A percentile compares a stretch with the other conserved stretches of the same genome.
Conservation (phyloP, 495 filamentous ascomycete species). For the Tuber brumale region DNA sequence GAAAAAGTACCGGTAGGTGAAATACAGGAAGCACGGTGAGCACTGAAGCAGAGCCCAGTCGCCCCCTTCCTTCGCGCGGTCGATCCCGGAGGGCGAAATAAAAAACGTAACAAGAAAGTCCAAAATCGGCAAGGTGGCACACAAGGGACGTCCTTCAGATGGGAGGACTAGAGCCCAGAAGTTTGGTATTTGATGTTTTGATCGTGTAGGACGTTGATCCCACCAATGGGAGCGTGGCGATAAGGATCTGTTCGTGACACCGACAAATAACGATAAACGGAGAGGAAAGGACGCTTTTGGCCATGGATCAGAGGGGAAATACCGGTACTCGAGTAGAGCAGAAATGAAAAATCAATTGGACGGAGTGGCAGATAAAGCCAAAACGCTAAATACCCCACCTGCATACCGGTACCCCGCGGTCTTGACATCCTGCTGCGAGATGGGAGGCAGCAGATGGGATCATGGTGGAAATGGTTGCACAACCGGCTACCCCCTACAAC, state of each 20-base stretch:
- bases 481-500: background rate
- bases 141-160: background rate
- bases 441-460: constrained; percentile 1
- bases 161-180: background rate
- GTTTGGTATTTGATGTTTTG: constrained; percentile 32
- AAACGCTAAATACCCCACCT: background rate
- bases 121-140: background rate
- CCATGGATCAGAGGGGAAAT: background rate
- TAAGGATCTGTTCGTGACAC: constrained; percentile 28
- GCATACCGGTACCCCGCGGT: background rate
- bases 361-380: background rate
- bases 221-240: constrained; percentile 28
- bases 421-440: background rate
- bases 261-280: constrained; percentile 19
- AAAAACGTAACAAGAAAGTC: background rate
- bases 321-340: background rate
- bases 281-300: background rate
- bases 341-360: background rate
- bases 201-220: constrained; percentile 27
- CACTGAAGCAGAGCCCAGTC: background rate
- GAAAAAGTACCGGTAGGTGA: background rate
- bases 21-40: background rate
- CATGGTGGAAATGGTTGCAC: background rate
- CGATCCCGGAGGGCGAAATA: background rate
- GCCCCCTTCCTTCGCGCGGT: background rate